Base-by-base conservation (phyloP, 176 grass and related monocot genomes). In the Carex parvula region DNA sequence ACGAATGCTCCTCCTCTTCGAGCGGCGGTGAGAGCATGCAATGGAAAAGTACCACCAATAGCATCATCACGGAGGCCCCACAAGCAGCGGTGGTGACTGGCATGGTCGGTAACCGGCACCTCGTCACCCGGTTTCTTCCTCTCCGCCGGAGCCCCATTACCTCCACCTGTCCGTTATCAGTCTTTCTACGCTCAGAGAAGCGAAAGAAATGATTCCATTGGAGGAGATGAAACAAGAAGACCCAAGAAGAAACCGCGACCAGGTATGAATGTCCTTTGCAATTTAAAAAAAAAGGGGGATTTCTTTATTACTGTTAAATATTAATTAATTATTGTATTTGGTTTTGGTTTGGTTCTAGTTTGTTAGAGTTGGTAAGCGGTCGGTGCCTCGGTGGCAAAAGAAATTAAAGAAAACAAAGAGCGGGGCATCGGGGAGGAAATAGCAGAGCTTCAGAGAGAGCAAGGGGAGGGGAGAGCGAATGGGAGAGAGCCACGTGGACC, bases 1-100 rank as follows among this genome's bases (percentile, higher is more conserved):
- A 68, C 37, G 74, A 58, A 44, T 86, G 66, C 33, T 37, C 79
- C 26, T 84, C 78, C 71, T 66, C 88, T 26, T 87, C 85, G 15
- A 89, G 89, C 60, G 88, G 89, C 54, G 89, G 91, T 26, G 89
- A 94, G 58, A 99, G 87, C 73, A 98, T 42, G 89, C 84, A 93
- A 87, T 90, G 83, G 89, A 86, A 93, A 20, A 89, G 77, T 80
- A 94, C 83, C 52, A 94, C 85, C 83, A 91, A 1, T 60, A 99
- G 35, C 79, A 99, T 78, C 83, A 99, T 48, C 12, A 89, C 72
- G 5, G 96, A 86, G 13, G 91, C 88, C 32, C 62, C 55, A 84
- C 87, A 86, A 37, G 88, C 88, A 57, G 85, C 88, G 56, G 76
- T 81, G 29, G 86, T 84, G 56, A 84, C 81, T 24, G 89, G 89